Percentiles rank a stretch among this genome's conserved stretches.
These are phyloP conservation scores for Curvularia verruculosa DNA, from an alignment of 2,329 filamentous ascomycete genomes.

Conservation along the genomic window DNA sequence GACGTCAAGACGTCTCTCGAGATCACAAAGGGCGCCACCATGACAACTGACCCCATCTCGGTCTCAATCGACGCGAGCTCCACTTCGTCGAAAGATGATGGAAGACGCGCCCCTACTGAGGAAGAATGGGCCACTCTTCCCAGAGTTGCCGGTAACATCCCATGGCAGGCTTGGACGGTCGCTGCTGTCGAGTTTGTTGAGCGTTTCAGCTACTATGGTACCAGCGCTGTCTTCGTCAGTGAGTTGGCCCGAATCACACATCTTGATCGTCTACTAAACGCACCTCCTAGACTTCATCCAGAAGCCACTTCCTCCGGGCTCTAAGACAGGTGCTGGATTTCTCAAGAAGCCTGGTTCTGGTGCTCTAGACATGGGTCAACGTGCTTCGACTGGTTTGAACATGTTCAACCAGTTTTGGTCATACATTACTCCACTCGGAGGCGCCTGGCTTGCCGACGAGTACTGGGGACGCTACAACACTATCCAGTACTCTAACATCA, in stretches of 20 bases:
- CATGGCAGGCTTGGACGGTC: conserved; percentile 47
- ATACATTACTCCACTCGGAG: conserved; percentile 63
- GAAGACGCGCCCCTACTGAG: conserved; percentile 40
- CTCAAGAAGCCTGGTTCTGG: conserved; percentile 45
- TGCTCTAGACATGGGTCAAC: conserved; percentile 63
- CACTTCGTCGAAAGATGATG: conserved; percentile 28
- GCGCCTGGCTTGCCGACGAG: conserved; percentile 65
- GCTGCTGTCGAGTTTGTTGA: conserved; percentile 47
- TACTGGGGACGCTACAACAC: conserved; percentile 67
- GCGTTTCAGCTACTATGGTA: conserved; percentile 48
- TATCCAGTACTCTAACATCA: conserved; percentile 60
- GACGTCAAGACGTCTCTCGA: conserved; percentile 41
- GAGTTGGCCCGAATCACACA: conserved; percentile 8
- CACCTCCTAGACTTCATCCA: conserved; percentile 47
- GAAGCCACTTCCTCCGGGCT: conserved; percentile 39
- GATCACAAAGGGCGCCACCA: conserved; percentile 40
- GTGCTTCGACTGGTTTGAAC: conserved; percentile 59
- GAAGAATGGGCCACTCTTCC: conserved; percentile 47
- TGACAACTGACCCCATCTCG: conserved; percentile 33
- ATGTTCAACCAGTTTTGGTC: conserved; percentile 64
- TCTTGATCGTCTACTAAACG: neutral
- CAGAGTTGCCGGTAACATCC: conserved; percentile 44
- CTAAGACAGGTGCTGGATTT: conserved; percentile 45
- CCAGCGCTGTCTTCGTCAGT: conserved; percentile 42
- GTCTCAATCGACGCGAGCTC: conserved; percentile 34